phyloP scores from a whole-genome alignment of 2,329 filamentous ascomycete species.

The Claviceps cyperi region DNA sequence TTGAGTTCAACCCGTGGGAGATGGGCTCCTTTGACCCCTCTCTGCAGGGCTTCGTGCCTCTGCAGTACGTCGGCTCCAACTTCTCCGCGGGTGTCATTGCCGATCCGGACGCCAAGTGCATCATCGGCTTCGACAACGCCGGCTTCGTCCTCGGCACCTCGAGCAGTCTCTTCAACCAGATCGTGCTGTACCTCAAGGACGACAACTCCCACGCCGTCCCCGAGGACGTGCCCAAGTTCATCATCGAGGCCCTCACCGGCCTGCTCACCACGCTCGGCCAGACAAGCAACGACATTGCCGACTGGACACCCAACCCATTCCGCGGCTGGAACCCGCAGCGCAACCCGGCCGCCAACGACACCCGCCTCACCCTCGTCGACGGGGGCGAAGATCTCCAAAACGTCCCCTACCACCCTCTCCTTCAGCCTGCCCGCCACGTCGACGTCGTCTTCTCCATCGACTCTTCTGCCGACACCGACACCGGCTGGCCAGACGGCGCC shows the following conservation, averaged over 20 bases:
- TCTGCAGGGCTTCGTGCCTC: constrained; percentile 44
- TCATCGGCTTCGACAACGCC: constrained; percentile 59
- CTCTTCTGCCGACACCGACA: constrained; percentile 45
- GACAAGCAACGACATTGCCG: constrained; percentile 59
- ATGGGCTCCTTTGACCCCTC: constrained; percentile 49
- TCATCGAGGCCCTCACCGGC: constrained; percentile 29
- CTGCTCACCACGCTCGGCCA: constrained; percentile 42
- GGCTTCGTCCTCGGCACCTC: constrained; percentile 75
- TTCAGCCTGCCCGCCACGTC: constrained; percentile 33
- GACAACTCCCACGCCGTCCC: constrained; percentile 30
- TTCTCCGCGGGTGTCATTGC: constrained; percentile 35
- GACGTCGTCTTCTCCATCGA: constrained; percentile 53
- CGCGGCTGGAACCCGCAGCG: constrained; percentile 34
- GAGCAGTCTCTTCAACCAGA: constrained; percentile 64
- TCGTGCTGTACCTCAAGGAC: constrained; percentile 51
- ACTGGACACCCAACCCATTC: constrained; percentile 49
- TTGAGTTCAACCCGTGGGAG: constrained; percentile 52
- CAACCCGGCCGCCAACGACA: constrained; percentile 27
- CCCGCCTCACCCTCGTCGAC: constrained; percentile 58
- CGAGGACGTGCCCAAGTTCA: constrained; percentile 30
- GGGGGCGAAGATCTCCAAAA: constrained; percentile 71
- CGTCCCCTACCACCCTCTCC: constrained; percentile 56
- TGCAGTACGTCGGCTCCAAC: constrained; percentile 44
- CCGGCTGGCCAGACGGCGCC: constrained; percentile 46
- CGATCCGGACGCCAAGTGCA: constrained; percentile 28